Percentiles rank a stretch among this genome's conserved stretches.
These are phyloP conservation scores for Kernera saxatilis DNA, from an alignment of 345 rosid species.

Conservation along the genomic window DNA sequence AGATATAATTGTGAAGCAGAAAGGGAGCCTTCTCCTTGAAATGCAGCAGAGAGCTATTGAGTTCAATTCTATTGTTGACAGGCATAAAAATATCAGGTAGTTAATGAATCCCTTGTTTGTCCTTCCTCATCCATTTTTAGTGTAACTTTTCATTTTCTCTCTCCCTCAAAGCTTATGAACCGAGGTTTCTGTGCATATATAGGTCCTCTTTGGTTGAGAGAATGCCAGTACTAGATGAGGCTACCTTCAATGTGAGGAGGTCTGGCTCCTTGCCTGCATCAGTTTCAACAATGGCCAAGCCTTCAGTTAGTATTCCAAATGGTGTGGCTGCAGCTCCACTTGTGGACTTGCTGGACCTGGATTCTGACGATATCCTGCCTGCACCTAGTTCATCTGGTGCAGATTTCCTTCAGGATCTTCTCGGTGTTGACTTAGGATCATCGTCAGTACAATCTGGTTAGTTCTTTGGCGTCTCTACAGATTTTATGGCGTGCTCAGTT, in stretches of 20 bases:
- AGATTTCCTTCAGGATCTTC: slow-evolving; percentile 91
- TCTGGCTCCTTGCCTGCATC: slow-evolving; percentile 68
- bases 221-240: slow-evolving; percentile 99
- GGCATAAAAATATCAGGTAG: slow-evolving; percentile 81
- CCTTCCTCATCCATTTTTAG: background rate
- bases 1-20: slow-evolving; percentile 61
- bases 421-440: slow-evolving; percentile 68
- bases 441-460: slow-evolving; percentile 57
- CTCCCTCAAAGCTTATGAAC: slow-evolving; percentile 6
- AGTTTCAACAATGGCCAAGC: slow-evolving; percentile 53
- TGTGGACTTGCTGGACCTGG: slow-evolving; percentile 79
- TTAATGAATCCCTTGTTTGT: background rate
- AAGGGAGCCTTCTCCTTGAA: slow-evolving; percentile 91
- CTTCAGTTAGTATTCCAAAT: slow-evolving; percentile 77
- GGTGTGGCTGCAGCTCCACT: slow-evolving; percentile 79
- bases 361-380: slow-evolving; percentile 70
- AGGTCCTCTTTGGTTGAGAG: slow-evolving; percentile 92
- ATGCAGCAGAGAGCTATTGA: slow-evolving; percentile 98
- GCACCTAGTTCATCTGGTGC: slow-evolving; percentile 75
- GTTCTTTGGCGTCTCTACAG: slow-evolving; percentile 24
- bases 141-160: background rate
- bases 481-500: background rate
- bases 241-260: slow-evolving; percentile 84
- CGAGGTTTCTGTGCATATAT: slow-evolving; percentile 35
- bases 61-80: slow-evolving; percentile 79